Percentiles rank a stretch among this genome's conserved stretches.
These are phyloP conservation scores for Lichtheimia ramosa DNA, from an alignment of 371 early-diverging fungal genomes.

Conservation along the genomic window DNA sequence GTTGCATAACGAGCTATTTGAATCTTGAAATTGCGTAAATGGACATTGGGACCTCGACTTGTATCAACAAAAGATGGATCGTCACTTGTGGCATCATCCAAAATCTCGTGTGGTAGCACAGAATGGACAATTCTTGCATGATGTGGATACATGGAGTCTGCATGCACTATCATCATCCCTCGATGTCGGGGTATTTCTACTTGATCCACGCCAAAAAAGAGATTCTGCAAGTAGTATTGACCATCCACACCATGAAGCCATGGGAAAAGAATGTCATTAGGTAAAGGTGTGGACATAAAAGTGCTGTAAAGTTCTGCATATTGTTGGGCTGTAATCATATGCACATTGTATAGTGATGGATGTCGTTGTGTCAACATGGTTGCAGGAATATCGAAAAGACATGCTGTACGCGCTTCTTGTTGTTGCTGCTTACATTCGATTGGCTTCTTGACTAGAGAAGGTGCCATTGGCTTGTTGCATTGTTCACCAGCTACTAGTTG, in stretches of 20 bases:
- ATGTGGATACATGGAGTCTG: conserved; percentile 19
- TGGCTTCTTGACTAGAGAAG: conserved; percentile 5
- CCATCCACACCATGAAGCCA: conserved; percentile 72
- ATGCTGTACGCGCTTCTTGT: neutral
- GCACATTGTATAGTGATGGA: conserved; percentile 4
- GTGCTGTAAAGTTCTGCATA: conserved; percentile 10
- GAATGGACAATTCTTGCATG: conserved; percentile 23
- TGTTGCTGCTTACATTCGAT: neutral
- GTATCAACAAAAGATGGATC: conserved; percentile 20
- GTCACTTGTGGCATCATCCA: conserved; percentile 4
- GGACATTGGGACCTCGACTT: conserved; percentile 32
- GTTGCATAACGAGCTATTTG: conserved; percentile 59
- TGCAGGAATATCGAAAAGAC: conserved; percentile 15
- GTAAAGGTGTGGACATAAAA: conserved; percentile 48
- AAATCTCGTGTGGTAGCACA: conserved; percentile 20
- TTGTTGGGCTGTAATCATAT: conserved; percentile 20
- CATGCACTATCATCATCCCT: conserved; percentile 43
- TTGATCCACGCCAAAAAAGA: conserved; percentile 58
- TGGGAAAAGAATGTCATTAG: conserved; percentile 60
- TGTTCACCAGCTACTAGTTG: conserved; percentile 3
- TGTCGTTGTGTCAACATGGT: conserved; percentile 6
- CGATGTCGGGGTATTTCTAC: conserved; percentile 44
- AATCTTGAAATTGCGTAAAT: conserved; percentile 62
- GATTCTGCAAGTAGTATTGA: conserved; percentile 45
- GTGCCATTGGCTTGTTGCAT: conserved; percentile 10